phyloP scores from a whole-genome alignment of 108 stramenopile species.

The Nitzschia palea region DNA sequence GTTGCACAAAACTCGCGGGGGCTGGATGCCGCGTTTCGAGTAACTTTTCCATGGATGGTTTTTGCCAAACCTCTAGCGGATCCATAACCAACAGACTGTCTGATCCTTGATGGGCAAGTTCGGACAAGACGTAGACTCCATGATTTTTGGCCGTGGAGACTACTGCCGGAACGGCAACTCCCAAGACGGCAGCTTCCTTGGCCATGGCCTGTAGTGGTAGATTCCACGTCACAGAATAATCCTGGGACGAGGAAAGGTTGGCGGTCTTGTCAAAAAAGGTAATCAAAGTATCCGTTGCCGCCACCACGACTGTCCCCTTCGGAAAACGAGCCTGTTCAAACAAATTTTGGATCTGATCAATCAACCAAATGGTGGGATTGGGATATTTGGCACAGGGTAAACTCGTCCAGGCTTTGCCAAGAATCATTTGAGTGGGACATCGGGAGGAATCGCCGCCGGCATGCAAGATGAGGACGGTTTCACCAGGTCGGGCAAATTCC shows the following conservation, averaged over 20 bases:
- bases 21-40: constrained; percentile 8
- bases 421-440: constrained; percentile 76
- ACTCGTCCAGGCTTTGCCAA: constrained; percentile 83
- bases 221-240: neutral
- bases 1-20: constrained; percentile 19
- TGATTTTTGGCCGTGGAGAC: constrained; percentile 72
- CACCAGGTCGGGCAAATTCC: constrained; percentile 31
- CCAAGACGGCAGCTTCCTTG: constrained; percentile 41
- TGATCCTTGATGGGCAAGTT: neutral
- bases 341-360: constrained; percentile 40
- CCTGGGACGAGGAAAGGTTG: neutral
- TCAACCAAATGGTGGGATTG: constrained; percentile 60
- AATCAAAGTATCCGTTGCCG: constrained; percentile 68
- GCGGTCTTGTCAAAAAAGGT: constrained; percentile 19
- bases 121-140: constrained; percentile 71
- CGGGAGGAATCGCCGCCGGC: constrained; percentile 82
- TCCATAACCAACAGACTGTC: neutral
- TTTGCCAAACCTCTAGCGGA: constrained; percentile 51
- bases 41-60: constrained; percentile 59
- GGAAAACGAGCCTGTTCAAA: constrained; percentile 43
- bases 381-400: constrained; percentile 38
- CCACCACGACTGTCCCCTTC: constrained; percentile 58
- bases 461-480: constrained; percentile 45
- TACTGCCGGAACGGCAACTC: constrained; percentile 76
- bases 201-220: neutral